Evolutionary conservation across 2,329 filamentous ascomycete genomes (phyloP), one percentile per base, ranked within the genome.

Genomic region (Uncinocarpus reesii): DNA sequence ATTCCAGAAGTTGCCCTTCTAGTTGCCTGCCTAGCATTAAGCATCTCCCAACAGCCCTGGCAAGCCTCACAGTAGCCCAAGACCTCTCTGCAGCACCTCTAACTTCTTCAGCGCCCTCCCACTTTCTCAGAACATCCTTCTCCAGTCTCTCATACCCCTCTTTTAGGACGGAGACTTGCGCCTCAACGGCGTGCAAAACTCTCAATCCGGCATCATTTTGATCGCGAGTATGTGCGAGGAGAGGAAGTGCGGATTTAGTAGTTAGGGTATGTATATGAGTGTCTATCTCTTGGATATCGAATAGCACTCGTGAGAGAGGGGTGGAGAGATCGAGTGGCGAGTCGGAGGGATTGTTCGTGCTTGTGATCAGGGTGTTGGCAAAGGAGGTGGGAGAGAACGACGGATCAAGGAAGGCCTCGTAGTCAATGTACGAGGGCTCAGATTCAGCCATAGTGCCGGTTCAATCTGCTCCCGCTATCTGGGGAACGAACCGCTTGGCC

Each of bases 261-360:
- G 90, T 93, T 34, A 96, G 76, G 2, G 79, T 78, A 65, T 98
- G 87, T 54, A 98, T 95, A 63, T 94, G 88, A 0, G 89, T 94
- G 68, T 96, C 90, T 56, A 98, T 84, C 67, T 96, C 92, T 63
- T 96, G 92, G 2, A 92, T 83, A 67, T 98, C 92, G 68, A 98
- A 98, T 5, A 96, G 80, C 4, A 95, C 89, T 47, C 87, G 81
- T 4, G 89, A 95, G 41, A 98, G 77, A 2, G 92, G 90, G 13
- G 92, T 96, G 4, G 88, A 90, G 49, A 98, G 83, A 65, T 98
- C 92, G 58, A 96, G 78, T 5, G 87, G 84, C 1, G 83, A 83
- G 68, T 96, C 92, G 56, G 83, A 86, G 50, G 87, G 76, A 69
- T 95, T 94, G 72, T 96, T 96, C 48, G 90, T 96, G 32, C 82